Base-by-base conservation (phyloP, 2,329 filamentous ascomycete species). In the Beauveria scarabaeidicola region DNA sequence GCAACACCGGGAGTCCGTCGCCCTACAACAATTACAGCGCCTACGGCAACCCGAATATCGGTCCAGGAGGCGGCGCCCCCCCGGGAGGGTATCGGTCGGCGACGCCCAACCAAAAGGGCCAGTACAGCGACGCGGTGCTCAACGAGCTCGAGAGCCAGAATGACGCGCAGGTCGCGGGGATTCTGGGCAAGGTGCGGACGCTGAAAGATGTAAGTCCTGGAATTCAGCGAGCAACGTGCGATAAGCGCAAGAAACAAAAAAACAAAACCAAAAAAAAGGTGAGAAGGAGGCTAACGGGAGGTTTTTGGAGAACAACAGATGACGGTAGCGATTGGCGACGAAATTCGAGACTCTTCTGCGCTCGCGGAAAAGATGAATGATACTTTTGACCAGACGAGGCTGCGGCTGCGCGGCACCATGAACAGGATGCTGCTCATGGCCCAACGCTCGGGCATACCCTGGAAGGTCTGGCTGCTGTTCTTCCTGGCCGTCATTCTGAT, bases 341-440 rank as follows among this genome's bases (percentile, higher is more conserved):
- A 97, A 75, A 97, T 97, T 69, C 85, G 93, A 66, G 90, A 96
- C 64, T 94, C 89, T 15, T 90, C 90, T 2, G 87, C 90, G 2
- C 81, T 97, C 4, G 89, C 91, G 2, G 91, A 97, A 67, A 93
- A 91, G 75, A 96, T 99, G 87, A 97, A 97, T 73, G 90, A 96
- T 69, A 83, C 85, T 5, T 99, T 97, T 70, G 93, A 97, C 71
- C 85, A 83, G 67, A 95, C 93, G 57, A 80, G 92, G 38, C 76
- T 91, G 56, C 84, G 89, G 64, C 78, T 99, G 63, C 83, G 87
- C 48, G 91, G 93, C 58, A 97, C 95, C 19, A 97, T 99, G 94
- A 96, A 91, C 71, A 81, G 92, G 61, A 99, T 99, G 94, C 76
- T 97, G 65, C 72, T 93, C 58, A 99, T 99, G 94, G 94, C 94